Base-by-base conservation (phyloP, 2,329 filamentous ascomycete genomes). In the Metarhizium anisopliae region DNA sequence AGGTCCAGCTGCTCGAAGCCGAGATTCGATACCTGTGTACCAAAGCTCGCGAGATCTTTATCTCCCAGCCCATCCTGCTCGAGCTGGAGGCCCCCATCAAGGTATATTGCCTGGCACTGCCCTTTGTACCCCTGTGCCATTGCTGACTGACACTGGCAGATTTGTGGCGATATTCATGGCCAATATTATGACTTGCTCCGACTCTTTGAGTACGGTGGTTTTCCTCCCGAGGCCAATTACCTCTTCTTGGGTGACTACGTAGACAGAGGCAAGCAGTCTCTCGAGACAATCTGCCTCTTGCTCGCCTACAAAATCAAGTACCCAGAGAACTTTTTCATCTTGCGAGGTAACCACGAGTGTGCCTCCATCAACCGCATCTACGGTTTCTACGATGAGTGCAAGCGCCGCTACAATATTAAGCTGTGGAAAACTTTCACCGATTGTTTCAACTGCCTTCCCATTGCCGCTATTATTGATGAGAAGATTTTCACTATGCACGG, bases 401-500 rank as follows among this genome's bases (percentile, higher is more conserved):
- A 99, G 81, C 87, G 94, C 70, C 84, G 93, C 65, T 97, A 95
- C 79, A 99, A 97, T 77, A 96, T 97, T 80, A 97, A 97, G 83
- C 82, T 97, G 59, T 97, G 93, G 93, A 99, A 99, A 83, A 97
- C 93, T 1, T 97, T 99, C 72, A 96, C 92, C 61, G 93, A 99
- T 73, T 96, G 92, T 82, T 99, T 99, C 84, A 99, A 99, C 81
- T 96, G 91, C 77, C 77, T 97, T 69, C 93, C 93, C 51, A 97
- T 99, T 72, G 94, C 93, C 57, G 93, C 94, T 64, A 99, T 99
- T 75, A 96, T 99, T 66, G 93, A 96, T 69, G 94, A 96, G 81
- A 99, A 97, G 87, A 99, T 99, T 71, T 97, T 99, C 80, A 96
- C 92, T 70, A 96, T 99, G 93, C 94, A 99, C 76, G 94, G 94